These are phyloP conservation scores for Entelexis sorbosivorans DNA, from an alignment of 1,139 yeast species.

Conservation along the genomic window DNA sequence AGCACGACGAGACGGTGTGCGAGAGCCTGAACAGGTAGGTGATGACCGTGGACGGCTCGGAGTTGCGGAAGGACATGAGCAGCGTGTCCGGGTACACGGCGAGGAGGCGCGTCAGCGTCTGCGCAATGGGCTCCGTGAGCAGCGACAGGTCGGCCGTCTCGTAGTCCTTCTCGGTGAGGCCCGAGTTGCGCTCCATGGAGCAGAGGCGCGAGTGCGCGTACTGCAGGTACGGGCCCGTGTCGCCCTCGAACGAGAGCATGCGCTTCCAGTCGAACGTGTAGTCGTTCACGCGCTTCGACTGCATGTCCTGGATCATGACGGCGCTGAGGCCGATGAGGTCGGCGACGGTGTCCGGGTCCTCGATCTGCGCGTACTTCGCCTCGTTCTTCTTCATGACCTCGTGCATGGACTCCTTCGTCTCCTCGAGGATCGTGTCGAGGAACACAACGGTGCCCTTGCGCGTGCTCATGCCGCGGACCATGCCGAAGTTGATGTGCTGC, in stretches of 20 bases:
- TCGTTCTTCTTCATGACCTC: slow-evolving; percentile 93
- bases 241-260: slow-evolving; percentile 98
- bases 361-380: slow-evolving; percentile 84
- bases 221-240: slow-evolving; percentile 97
- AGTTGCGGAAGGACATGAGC: slow-evolving; percentile 69
- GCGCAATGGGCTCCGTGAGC: slow-evolving; percentile 68
- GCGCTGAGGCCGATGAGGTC: slow-evolving; percentile 95
- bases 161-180: slow-evolving; percentile 35
- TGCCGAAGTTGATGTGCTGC: slow-evolving; percentile 85
- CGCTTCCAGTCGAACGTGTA: slow-evolving; percentile 97
- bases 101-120: slow-evolving; percentile 60
- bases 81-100: slow-evolving; percentile 89
- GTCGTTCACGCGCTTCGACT: slow-evolving; percentile 90
- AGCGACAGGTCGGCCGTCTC: slow-evolving; percentile 56
- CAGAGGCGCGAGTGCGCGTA: slow-evolving; percentile 96
- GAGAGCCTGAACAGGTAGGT: slow-evolving; percentile 87
- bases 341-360: slow-evolving; percentile 89
- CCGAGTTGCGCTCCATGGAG: slow-evolving; percentile 83
- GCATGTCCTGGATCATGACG: slow-evolving; percentile 98
- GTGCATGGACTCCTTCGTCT: slow-evolving; percentile 91
- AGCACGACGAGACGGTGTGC: slow-evolving; percentile 89
- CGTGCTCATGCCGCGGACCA: slow-evolving; percentile 98
- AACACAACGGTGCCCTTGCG: slow-evolving; percentile 98
- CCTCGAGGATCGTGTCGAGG: slow-evolving; percentile 86
- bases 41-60: slow-evolving; percentile 90